A percentile compares a stretch with the other conserved stretches of the same genome.
Evolutionary conservation across 1,284 basidiomycete species (phyloP).

Genomic region (Leccinum griseonigrum): DNA sequence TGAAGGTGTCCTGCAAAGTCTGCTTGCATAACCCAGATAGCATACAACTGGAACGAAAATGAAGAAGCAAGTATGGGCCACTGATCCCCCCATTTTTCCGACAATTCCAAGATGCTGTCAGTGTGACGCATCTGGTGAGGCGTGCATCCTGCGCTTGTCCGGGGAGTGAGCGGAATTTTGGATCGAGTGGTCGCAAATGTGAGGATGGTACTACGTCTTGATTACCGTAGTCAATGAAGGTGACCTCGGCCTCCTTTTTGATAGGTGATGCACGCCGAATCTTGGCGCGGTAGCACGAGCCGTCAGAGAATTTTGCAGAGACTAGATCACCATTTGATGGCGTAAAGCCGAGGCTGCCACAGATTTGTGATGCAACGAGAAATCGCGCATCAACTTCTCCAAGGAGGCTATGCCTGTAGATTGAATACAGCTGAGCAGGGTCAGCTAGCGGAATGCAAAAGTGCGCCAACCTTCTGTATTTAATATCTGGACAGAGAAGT

Average conservation of each 20-base stretch:
- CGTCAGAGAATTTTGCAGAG: slow-evolving; percentile 87
- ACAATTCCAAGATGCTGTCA: slow-evolving; percentile 33
- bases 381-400: slow-evolving; percentile 92
- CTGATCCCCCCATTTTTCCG: slow-evolving; percentile 34
- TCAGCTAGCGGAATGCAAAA: slow-evolving; percentile 1
- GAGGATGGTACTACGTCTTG: slow-evolving; percentile 80
- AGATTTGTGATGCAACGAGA: slow-evolving; percentile 79
- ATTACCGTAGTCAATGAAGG: slow-evolving; percentile 88
- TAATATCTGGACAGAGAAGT: slow-evolving; percentile 90
- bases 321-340: slow-evolving; percentile 88
- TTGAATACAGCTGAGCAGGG: slow-evolving; percentile 2
- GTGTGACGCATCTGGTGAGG: slow-evolving; percentile 31
- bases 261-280: slow-evolving; percentile 77
- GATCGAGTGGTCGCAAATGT: slow-evolving; percentile 78
- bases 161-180: slow-evolving; percentile 81
- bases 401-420: slow-evolving; percentile 76
- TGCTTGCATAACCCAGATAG: slow-evolving; percentile 37
- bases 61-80: slow-evolving; percentile 40
- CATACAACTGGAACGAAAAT: slow-evolving; percentile 25
- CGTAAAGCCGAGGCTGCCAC: slow-evolving; percentile 59
- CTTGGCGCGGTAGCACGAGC: slow-evolving; percentile 92
- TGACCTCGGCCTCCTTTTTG: slow-evolving; percentile 88
- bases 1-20: slow-evolving; percentile 37
- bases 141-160: slow-evolving; percentile 84
- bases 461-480: slow-evolving; percentile 72